These are phyloP conservation scores for Fusarium camptoceras DNA, from an alignment of 2,329 filamentous ascomycete species.

Conservation along the genomic window DNA sequence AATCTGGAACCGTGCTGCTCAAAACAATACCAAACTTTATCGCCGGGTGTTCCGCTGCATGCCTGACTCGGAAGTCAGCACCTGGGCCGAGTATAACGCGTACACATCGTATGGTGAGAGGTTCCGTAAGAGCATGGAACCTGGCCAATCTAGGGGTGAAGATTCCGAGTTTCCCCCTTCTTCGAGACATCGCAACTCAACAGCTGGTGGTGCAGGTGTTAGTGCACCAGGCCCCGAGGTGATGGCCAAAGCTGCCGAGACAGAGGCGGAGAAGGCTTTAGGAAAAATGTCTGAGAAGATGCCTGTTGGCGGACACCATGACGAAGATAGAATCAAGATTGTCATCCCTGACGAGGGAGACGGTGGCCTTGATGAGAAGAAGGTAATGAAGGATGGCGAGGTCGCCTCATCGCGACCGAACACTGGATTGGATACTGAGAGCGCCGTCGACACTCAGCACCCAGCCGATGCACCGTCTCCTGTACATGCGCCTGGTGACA, in stretches of 20 bases:
- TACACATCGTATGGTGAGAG: slow-evolving; percentile 80
- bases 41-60: slow-evolving; percentile 95
- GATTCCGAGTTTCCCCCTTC: slow-evolving; percentile 61
- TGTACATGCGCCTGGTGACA: slow-evolving; percentile 56
- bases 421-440: slow-evolving; percentile 45
- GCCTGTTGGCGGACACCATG: slow-evolving; percentile 24
- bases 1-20: slow-evolving; percentile 86
- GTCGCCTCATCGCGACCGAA: slow-evolving; percentile 26
- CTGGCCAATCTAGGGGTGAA: slow-evolving; percentile 62
- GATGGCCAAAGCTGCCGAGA: slow-evolving; percentile 51
- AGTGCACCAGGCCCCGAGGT: slow-evolving; percentile 57
- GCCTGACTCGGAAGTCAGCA: slow-evolving; percentile 93
- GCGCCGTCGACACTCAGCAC: slow-evolving; percentile 34
- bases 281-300: slow-evolving; percentile 48
- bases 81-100: slow-evolving; percentile 93
- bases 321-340: slow-evolving; percentile 50
- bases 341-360: slow-evolving; percentile 49
- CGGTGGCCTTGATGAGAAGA: slow-evolving; percentile 56
- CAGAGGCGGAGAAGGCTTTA: slow-evolving; percentile 51
- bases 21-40: slow-evolving; percentile 96
- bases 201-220: slow-evolving; percentile 56
- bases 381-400: slow-evolving; percentile 46
- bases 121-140: slow-evolving; percentile 76
- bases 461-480: slow-evolving; percentile 56
- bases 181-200: slow-evolving; percentile 48